Evolutionary conservation across 495 filamentous ascomycete species (phyloP).

Genomic region (Penicillium canescens): DNA sequence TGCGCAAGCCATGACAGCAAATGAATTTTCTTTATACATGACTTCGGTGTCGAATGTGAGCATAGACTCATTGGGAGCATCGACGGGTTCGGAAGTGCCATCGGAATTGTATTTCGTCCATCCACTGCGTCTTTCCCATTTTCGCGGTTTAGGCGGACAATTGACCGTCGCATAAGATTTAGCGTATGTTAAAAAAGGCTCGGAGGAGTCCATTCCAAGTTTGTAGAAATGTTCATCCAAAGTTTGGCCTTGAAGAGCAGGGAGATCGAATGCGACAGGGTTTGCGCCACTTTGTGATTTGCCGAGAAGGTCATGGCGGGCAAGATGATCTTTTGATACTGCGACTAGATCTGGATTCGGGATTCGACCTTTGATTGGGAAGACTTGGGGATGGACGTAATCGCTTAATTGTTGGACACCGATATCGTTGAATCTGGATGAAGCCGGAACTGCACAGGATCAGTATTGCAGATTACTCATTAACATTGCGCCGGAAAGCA

Average conservation of each 20-base stretch:
- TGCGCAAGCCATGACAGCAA: slow-evolving; percentile 95
- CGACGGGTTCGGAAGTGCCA: slow-evolving; percentile 68
- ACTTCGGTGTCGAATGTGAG: slow-evolving; percentile 96
- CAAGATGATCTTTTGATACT: slow-evolving; percentile 80
- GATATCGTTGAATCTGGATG: slow-evolving; percentile 82
- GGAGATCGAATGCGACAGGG: slow-evolving; percentile 85
- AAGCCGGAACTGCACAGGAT: slow-evolving; percentile 50
- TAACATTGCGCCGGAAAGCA: not conserved
- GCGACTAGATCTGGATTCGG: slow-evolving; percentile 70
- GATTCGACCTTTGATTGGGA: slow-evolving; percentile 56
- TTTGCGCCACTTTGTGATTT: slow-evolving; percentile 76
- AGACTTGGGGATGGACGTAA: slow-evolving; percentile 81
- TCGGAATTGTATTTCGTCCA: slow-evolving; percentile 91
- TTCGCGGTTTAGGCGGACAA: slow-evolving; percentile 71
- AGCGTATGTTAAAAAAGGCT: slow-evolving; percentile 79
- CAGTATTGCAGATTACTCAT: slow-evolving; percentile 16
- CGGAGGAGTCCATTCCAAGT: slow-evolving; percentile 82
- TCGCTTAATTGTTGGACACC: slow-evolving; percentile 90
- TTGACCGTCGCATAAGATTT: slow-evolving; percentile 67
- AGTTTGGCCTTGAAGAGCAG: slow-evolving; percentile 71
- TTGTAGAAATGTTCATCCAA: slow-evolving; percentile 95
- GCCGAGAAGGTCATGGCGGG: slow-evolving; percentile 81
- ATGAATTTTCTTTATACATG: slow-evolving; percentile 88
- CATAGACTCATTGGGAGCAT: slow-evolving; percentile 75
- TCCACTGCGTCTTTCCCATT: slow-evolving; percentile 78